A percentile compares a stretch with the other conserved stretches of the same genome.
Evolutionary conservation across 2,329 filamentous ascomycete species (phyloP).

Genomic region (Zymoseptoria crescenta): DNA sequence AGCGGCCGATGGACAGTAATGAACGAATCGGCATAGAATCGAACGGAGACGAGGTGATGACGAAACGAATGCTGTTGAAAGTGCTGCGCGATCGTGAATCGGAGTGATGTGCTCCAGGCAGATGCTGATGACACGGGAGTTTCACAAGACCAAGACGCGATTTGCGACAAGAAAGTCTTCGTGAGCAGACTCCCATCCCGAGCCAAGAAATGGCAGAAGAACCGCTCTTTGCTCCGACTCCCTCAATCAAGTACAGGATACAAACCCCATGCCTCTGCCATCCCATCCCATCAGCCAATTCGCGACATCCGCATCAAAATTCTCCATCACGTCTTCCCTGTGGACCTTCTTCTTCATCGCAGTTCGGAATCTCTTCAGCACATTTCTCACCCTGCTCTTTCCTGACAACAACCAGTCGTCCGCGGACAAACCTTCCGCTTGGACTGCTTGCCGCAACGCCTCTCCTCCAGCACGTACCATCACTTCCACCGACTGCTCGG

Average conservation of each 20-base stretch:
- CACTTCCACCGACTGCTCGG: slow-evolving; percentile 8
- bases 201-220: too few species aligned
- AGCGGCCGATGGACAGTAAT: neutral
- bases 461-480: slow-evolving; percentile 12
- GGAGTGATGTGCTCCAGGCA: too few species aligned
- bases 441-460: neutral
- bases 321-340: neutral
- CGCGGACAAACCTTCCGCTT: neutral
- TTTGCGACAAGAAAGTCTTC: too few species aligned
- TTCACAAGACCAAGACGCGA: too few species aligned
- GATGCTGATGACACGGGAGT: too few species aligned
- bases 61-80: neutral
- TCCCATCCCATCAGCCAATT: slow-evolving; percentile 22
- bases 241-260: neutral
- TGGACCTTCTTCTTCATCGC: neutral
- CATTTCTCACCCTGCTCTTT: neutral
- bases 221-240: too few species aligned
- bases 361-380: neutral
- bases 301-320: slow-evolving; percentile 16
- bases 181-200: too few species aligned
- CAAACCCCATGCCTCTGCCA: slow-evolving; percentile 9
- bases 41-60: neutral
- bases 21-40: neutral
- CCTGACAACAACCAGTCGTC: neutral
- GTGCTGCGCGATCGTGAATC: neutral